Percentiles rank a stretch among this genome's conserved stretches.
Conservation (phyloP, 345 rosid species). For the Eucalyptus guilfoylei region DNA sequence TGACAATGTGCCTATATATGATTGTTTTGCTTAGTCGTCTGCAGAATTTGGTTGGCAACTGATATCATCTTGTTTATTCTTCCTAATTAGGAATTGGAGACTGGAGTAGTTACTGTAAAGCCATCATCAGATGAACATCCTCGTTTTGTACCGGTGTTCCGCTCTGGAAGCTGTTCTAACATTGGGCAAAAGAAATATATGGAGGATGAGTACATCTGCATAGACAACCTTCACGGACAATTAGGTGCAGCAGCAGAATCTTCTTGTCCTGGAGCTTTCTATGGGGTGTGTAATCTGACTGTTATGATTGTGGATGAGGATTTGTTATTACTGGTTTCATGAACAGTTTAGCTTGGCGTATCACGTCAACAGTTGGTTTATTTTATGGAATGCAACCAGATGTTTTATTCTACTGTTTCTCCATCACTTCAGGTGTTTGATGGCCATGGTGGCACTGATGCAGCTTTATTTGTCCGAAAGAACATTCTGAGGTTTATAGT, state of each 20-base stretch:
- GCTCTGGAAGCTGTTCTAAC: constrained; percentile 13
- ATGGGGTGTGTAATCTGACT: constrained; percentile 7
- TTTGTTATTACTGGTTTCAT: background rate
- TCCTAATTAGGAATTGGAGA: background rate
- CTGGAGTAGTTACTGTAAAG: background rate
- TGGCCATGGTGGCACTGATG: constrained; percentile 20
- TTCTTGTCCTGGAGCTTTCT: constrained; percentile 15
- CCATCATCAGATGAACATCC: background rate
- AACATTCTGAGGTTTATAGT: constrained; percentile 13
- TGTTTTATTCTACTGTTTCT: background rate
- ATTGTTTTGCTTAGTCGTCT: background rate
- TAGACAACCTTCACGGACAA: constrained; percentile 6
- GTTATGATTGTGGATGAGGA: background rate
- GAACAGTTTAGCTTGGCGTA: background rate
- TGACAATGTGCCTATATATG: background rate
- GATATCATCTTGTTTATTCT: background rate
- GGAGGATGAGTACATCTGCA: constrained; percentile 14
- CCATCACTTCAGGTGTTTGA: constrained; percentile 12
- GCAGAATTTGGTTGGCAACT: background rate
- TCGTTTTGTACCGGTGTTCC: background rate
- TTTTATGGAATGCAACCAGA: rapidly evolving
- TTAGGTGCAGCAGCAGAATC: background rate
- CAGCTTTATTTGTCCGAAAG: constrained; percentile 1
- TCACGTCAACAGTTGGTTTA: background rate
- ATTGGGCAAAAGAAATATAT: background rate